Conservation (phyloP, 192 early-diverging fungal genomes). For the Phlyctochytrium planicorne region DNA sequence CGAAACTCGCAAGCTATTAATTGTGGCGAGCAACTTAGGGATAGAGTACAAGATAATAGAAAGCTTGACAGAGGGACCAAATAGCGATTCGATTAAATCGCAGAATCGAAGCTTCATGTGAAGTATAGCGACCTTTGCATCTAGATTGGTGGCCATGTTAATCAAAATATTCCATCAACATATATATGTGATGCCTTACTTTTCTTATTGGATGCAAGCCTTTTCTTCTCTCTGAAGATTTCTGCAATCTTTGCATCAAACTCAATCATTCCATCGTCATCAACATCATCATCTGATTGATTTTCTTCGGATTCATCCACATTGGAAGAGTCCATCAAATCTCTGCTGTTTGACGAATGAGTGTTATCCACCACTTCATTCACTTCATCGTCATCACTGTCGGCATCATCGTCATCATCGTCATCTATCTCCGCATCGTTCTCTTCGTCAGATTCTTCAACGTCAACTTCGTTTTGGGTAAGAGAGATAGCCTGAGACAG, state of each 20-base stretch:
- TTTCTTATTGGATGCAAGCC: conserved; percentile 76
- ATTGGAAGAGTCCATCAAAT: too few species aligned
- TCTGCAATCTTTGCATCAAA: conserved; percentile 93
- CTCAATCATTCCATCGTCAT: conserved; percentile 83
- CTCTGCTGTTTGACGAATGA: too few species aligned
- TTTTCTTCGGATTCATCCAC: conserved; percentile 54
- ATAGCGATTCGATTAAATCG: conserved; percentile 78
- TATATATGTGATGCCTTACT: conserved; percentile 27
- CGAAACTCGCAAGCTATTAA: conserved; percentile 44
- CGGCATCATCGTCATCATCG: conserved; percentile 45
- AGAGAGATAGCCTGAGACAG: conserved; percentile 25
- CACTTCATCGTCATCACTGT: conserved; percentile 42
- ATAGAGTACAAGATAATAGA: conserved; percentile 73
- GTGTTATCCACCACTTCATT: conserved; percentile 69
- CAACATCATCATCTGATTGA: conserved; percentile 59
- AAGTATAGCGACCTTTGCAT: conserved; percentile 73
- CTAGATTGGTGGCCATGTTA: too few species aligned
- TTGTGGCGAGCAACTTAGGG: conserved; percentile 65
- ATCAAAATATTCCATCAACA: conserved; percentile 1
- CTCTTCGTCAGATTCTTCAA: conserved; percentile 42
- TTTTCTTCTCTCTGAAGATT: conserved; percentile 84
- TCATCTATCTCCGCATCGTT: conserved; percentile 17
- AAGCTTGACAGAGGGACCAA: conserved; percentile 63
- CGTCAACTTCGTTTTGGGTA: conserved; percentile 47
- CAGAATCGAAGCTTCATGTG: conserved; percentile 90